Evolutionary conservation across 1,139 yeast species (phyloP), one percentile per base, ranked within the genome.

Genomic region (Pichia sp.): DNA sequence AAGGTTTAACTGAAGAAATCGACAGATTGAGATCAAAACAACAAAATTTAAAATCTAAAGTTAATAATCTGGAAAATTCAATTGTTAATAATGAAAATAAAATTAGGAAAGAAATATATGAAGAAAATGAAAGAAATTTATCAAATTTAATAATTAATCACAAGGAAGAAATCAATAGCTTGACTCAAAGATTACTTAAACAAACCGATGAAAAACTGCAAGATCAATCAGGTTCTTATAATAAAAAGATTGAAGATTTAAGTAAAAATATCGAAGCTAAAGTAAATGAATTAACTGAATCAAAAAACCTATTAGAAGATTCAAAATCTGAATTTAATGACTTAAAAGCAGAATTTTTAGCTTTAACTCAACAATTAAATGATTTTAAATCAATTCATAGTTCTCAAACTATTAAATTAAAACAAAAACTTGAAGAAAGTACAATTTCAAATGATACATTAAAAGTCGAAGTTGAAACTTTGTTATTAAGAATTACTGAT

Each of bases 91-190:
- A 57, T 14, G 67, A 64, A 49, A 45, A 46, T 6, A 56, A 46
- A 22, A 42, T 61, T 1, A 58, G 67, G 41, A 48, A 46, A 6
- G 60, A 62, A 45, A 29, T 62, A 19, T 63, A 59, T 33, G 56
- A 59, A 36, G 59, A 59, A 33, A 55, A 60, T 45, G 65, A 63
- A 45, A 47, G 47, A 6, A 56, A 56, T 50, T 10, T 62, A n/a
- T 50, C 57, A 3, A 49, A 56, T 22, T 42, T 62, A 5, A 50
- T 53, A 10, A 45, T 54, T 9, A 54, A 55, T 30, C 60, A 62
- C 45, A 57, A 53, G 33, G 49, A 52, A 34, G 63, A 63, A 29
- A 42, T 60, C 5, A 49, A 49, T 41, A 52, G 49, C n/a, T 28
- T 61, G 14, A 53, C 51, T 27, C 51, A 54, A 34, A 44, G 46